Percentiles rank a stretch among this genome's conserved stretches.
These are phyloP conservation scores for Trichoderma koningiopsis DNA, from an alignment of 2,329 filamentous ascomycete genomes.

Conservation along the genomic window DNA sequence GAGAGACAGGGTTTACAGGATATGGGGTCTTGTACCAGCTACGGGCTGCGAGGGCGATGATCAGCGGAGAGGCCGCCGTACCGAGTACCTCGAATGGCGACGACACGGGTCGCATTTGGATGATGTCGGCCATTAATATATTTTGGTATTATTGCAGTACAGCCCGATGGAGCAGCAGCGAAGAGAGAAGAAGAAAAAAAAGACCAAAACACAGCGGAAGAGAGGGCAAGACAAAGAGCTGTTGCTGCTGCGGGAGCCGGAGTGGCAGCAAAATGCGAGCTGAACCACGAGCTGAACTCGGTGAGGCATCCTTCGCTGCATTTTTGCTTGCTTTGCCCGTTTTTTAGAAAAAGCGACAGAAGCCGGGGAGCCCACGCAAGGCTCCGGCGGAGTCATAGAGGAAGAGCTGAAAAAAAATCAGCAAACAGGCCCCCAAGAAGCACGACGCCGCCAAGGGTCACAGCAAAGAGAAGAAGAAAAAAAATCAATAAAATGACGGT, in stretches of 20 bases:
- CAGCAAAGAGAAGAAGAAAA: neutral
- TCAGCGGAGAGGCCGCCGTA: neutral
- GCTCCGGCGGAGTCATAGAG: neutral
- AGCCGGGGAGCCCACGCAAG: neutral
- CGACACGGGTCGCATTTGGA: neutral
- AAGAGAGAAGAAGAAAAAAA: neutral
- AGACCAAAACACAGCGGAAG: neutral
- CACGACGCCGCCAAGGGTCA: neutral
- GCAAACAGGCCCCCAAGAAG: neutral
- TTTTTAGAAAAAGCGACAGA: neutral
- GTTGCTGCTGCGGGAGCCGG: neutral
- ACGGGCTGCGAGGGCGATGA: neutral
- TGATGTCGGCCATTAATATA: neutral
- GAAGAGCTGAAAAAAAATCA: conserved; percentile 13
- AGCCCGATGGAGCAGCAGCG: neutral
- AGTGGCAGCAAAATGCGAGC: neutral
- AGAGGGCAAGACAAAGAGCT: neutral
- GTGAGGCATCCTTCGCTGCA: neutral
- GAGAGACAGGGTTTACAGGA: neutral
- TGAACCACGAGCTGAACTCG: neutral
- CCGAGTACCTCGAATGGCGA: neutral
- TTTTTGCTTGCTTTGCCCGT: no score
- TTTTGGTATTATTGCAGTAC: neutral
- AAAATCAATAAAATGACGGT: neutral
- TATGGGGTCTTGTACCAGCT: neutral